phyloP scores from a whole-genome alignment of 1,139 yeast genomes.

The Blastobotrys ciferrii region DNA sequence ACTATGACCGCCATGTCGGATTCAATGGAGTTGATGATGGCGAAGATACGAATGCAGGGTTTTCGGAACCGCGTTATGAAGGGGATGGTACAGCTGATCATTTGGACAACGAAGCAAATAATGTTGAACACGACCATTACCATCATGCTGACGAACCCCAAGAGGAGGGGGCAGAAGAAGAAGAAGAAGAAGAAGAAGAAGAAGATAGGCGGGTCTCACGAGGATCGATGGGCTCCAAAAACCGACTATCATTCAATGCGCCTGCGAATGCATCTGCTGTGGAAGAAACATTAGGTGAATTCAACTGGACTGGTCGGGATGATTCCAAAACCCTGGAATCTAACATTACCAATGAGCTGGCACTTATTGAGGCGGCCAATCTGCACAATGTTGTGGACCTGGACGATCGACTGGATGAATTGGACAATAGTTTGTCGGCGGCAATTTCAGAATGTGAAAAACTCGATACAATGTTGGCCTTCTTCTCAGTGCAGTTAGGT shows the following conservation, averaged over 20 bases:
- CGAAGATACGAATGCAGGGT: not conserved
- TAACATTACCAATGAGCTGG: conserved; percentile 54
- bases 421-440: conserved; percentile 43
- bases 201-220: conserved; percentile 12
- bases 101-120: too few relatives aligned
- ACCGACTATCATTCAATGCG: conserved; percentile 21
- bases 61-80: not conserved
- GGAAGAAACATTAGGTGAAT: conserved; percentile 71
- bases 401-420: conserved; percentile 44
- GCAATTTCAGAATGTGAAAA: conserved; percentile 65
- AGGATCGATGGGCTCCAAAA: conserved; percentile 4
- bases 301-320: conserved; percentile 70
- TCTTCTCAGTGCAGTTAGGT: conserved; percentile 57
- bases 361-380: conserved; percentile 49
- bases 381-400: conserved; percentile 49
- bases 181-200: not conserved
- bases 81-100: too few relatives aligned
- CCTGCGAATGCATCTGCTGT: conserved; percentile 34
- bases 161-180: not conserved
- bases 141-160: too few relatives aligned
- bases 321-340: conserved; percentile 56
- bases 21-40: not conserved
- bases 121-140: too few relatives aligned
- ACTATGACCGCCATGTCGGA: conserved; percentile 6
- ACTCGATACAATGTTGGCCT: conserved; percentile 53